These are phyloP conservation scores for Penicillium sp. DNA, from an alignment of 2,329 filamentous ascomycete genomes.

Conservation along the genomic window DNA sequence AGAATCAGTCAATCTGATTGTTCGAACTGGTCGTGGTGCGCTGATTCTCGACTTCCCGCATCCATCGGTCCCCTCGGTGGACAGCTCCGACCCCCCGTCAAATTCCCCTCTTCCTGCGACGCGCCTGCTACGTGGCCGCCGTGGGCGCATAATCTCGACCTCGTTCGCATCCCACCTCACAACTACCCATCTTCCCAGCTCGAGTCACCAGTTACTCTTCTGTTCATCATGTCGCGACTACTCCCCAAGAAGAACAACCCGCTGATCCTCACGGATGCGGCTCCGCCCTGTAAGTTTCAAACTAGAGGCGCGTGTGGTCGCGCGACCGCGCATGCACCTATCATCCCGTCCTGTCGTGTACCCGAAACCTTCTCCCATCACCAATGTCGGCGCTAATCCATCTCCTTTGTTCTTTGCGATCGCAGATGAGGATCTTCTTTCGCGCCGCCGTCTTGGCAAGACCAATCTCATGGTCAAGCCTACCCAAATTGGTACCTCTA, in stretches of 20 bases:
- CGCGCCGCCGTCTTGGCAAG: conserved; percentile 86
- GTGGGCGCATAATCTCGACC: conserved; percentile 39
- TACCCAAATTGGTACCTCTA: conserved; percentile 71
- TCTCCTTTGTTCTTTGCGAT: conserved; percentile 13
- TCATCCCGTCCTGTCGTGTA: conserved; percentile 6
- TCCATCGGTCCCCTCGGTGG: conserved; percentile 21
- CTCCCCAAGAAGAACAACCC: conserved; percentile 56
- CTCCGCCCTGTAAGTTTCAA: conserved; percentile 53
- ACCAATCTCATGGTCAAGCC: conserved; percentile 88
- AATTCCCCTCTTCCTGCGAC: conserved; percentile 34
- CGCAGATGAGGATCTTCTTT: conserved; percentile 74
- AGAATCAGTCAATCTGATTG: conserved; percentile 15
- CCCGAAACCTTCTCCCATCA: conserved; percentile 16
- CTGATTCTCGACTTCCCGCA: conserved; percentile 10
- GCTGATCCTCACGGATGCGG: conserved; percentile 49
- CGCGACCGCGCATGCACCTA: conserved; percentile 26
- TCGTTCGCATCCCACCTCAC: conserved; percentile 23
- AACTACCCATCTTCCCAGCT: conserved; percentile 11
- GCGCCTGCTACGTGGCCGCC: conserved; percentile 55
- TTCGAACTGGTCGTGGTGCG: conserved; percentile 8
- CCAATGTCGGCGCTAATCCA: conserved; percentile 27
- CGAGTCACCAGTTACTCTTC: conserved; percentile 10
- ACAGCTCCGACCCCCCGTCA: conserved; percentile 27
- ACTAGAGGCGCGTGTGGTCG: conserved; percentile 23
- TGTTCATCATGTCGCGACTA: conserved; percentile 48